phyloP scores from a whole-genome alignment of 441 rosid genomes.

The Cnidoscolus chayamansa region DNA sequence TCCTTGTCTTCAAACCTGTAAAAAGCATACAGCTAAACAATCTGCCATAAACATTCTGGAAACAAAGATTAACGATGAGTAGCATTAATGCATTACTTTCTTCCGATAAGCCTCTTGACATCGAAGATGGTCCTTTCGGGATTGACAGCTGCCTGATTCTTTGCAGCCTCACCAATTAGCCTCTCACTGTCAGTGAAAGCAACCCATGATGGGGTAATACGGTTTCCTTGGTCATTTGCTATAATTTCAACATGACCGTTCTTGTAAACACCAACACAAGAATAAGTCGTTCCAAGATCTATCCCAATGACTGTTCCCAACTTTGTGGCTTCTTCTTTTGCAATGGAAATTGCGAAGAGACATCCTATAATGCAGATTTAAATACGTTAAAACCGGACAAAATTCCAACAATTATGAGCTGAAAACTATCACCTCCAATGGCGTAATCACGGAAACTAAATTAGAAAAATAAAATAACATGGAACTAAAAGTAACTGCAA shows the following conservation, averaged over 20 bases:
- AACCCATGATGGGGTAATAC: constrained; percentile 96
- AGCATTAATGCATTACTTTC: constrained; percentile 51
- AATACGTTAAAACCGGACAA: background rate
- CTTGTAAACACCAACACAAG: constrained; percentile 98
- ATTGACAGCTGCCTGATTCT: constrained; percentile 85
- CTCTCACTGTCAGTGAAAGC: constrained; percentile 91
- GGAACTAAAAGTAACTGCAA: background rate
- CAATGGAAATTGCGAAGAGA: constrained; percentile 57
- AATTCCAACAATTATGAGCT: background rate
- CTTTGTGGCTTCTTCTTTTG: constrained; percentile 88
- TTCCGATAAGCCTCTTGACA: constrained; percentile 89
- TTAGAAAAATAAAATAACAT: background rate
- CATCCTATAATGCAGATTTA: constrained; percentile 42
- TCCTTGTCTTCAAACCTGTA: constrained; percentile 87
- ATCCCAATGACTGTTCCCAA: constrained; percentile 95
- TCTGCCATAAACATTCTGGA: background rate
- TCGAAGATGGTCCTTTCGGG: constrained; percentile 80
- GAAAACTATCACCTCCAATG: background rate
- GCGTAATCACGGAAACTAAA: background rate
- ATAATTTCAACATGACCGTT: constrained; percentile 96
- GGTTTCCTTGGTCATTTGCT: constrained; percentile 98
- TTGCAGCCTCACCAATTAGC: constrained; percentile 93
- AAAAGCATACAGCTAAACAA: background rate
- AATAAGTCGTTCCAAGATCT: constrained; percentile 89
- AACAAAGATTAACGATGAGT: background rate